A percentile compares a stretch with the other conserved stretches of the same genome.
phyloP scores from a whole-genome alignment of 2,329 filamentous ascomycete genomes.

The Celoporthe dispersa region DNA sequence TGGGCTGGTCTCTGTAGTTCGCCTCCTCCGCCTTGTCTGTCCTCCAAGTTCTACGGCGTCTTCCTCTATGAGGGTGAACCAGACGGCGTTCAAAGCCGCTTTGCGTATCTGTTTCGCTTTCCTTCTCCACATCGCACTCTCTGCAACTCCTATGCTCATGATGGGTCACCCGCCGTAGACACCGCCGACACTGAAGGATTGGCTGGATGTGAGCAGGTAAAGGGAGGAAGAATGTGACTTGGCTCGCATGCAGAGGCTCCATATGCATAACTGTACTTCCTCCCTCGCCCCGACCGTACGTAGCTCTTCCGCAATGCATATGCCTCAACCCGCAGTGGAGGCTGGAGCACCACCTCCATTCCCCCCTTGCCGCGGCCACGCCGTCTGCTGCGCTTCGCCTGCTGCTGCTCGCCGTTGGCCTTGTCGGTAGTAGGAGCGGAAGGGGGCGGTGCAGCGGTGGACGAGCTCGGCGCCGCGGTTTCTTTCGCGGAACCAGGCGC shows the following conservation, averaged over 20 bases:
- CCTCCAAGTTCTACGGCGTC: too few relatives aligned
- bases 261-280: not conserved
- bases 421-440: constrained; percentile 24
- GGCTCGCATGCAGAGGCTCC: not conserved
- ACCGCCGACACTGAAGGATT: not conserved
- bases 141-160: not conserved
- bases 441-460: constrained; percentile 6
- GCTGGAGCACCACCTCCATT: constrained; percentile 20
- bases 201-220: not conserved
- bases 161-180: not conserved
- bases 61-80: too few relatives aligned
- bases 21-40: not conserved
- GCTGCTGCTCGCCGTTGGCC: constrained; percentile 25
- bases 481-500: constrained; percentile 12
- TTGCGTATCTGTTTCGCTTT: not conserved
- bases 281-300: too few relatives aligned
- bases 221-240: not conserved
- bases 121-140: not conserved
- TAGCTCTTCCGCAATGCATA: not conserved
- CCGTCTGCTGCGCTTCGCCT: constrained; percentile 28
- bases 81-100: not conserved
- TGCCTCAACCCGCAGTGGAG: constrained; percentile 23
- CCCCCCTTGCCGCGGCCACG: constrained; percentile 29
- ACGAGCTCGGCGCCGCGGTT: constrained; percentile 5
- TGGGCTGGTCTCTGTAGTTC: not conserved